Evolutionary conservation across 1,284 basidiomycete species (phyloP).

Genomic region (Microbotryum violaceum): DNA sequence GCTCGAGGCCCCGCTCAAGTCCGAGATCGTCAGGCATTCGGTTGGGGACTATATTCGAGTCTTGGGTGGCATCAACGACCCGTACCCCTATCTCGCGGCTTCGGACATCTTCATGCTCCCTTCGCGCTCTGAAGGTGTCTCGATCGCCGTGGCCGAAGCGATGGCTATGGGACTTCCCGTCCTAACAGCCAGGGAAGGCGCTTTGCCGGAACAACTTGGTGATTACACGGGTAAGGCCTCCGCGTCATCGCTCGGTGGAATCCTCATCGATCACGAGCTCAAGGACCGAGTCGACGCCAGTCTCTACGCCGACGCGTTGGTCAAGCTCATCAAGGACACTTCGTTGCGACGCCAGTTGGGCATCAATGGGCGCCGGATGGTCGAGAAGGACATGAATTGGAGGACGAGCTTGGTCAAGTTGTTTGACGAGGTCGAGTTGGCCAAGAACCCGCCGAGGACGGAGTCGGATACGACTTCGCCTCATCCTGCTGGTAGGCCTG

Average conservation of each 20-base stretch:
- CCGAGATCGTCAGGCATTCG: background rate
- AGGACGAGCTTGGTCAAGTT: constrained; percentile 11
- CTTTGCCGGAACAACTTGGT: constrained; percentile 24
- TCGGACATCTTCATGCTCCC: constrained; percentile 30
- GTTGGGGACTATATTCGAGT: constrained; percentile 17
- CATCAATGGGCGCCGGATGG: constrained; percentile 17
- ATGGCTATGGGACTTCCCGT: constrained; percentile 32
- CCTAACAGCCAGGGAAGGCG: constrained; percentile 28
- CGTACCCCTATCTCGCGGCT: constrained; percentile 15
- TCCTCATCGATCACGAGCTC: constrained; percentile 24
- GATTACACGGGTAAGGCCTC: constrained; percentile 3
- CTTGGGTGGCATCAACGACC: constrained; percentile 16
- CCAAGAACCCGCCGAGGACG: constrained; percentile 10
- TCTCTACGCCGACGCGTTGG: constrained; percentile 20
- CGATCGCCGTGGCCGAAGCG: constrained; percentile 31
- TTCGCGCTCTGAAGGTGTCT: constrained; percentile 28
- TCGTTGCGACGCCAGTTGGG: constrained; percentile 3
- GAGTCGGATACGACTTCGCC: background rate
- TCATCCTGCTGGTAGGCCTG: background rate
- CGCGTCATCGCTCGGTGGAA: constrained; percentile 10
- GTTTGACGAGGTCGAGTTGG: constrained; percentile 17
- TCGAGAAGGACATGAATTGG: constrained; percentile 24
- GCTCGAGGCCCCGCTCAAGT: constrained; percentile 1
- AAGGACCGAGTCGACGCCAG: constrained; percentile 8
- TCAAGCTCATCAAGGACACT: constrained; percentile 12